Evolutionary conservation across 352 stramenopile genomes (phyloP), one percentile per base, ranked within the genome.

Genomic region (Phytophthora vignae): DNA sequence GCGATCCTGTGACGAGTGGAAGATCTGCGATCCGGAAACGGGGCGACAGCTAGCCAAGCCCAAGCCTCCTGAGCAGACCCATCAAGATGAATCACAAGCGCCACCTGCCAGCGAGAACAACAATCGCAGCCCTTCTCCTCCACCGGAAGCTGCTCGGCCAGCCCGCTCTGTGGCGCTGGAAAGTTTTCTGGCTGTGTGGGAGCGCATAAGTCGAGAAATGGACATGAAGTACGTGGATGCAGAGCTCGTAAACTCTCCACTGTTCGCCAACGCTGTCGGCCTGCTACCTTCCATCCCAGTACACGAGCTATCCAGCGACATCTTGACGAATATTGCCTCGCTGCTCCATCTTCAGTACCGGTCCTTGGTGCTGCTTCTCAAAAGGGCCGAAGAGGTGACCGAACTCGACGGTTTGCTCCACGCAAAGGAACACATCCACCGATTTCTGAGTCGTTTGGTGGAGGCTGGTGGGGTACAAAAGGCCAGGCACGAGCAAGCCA

Each of bases 11-110:
- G 84, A 91, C n/a, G 88, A 97, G 60, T 93, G 90, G 82, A 92
- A 87, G 63, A 85, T 84, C n/a, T 92, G 93, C n/a, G 87, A 96
- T 59, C 85, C 87, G 1, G 76, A 95, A 71, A 95, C 87, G 0
- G 88, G 84, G 1, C 76, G 67, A 2, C 77, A 90, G 54, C 33
- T 85, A 25, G n/a, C 54, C 25, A 66, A 67, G 19, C 57, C 33
- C 5, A 70, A 69, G 48, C 31, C 54, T 21, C 55, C 33, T 10
- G 74, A 71, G 40, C 31, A 21, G 8, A 22, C 52, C 52, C 10
- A 10, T 31, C 6, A 58, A 57, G 29, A 54, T n/a, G 22, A n/a
- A 8, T 15, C 19, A 10, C 57, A 70, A 59, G 12, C 38, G 3
- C 19, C 36, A 56, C 21, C 55, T 1, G 19, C 50, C 3, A 27